Evolutionary conservation across 306 rosid species (phyloP), one percentile per base, ranked within the genome.

Genomic region (Malus orientalis): DNA sequence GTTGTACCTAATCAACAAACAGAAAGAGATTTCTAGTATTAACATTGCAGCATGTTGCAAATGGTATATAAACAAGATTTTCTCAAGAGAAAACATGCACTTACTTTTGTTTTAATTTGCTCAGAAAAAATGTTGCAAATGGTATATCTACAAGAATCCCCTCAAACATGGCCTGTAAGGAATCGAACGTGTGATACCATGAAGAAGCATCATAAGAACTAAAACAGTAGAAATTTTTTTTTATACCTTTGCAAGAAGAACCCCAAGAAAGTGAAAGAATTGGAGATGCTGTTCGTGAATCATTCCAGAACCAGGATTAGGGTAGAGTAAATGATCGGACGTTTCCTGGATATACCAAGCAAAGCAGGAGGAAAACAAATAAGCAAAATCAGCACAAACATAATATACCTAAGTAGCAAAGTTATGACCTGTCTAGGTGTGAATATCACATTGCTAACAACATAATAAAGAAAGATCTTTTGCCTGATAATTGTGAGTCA

Each of bases 281-380:
- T 92, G 99, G 78, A 92, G 97, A 88, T 95, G 99, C 42, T 95
- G 99, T 74, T 95, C 99, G 70, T 95, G 99, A 78, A 87, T 92
- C 97, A 95, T 89, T 81, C 99, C 99, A 19, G 99, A 95, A 71
- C 99, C 99, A 82, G 99, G 99, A 82, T 92, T 95, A 70, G 99
- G 99, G 80, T 90, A 95, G 60, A 92, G 97, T 84, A 95, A 83
- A 89, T 89, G 97, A 89, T 95, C 96, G 8, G 90, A 81, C 38
- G 99, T 92, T 85, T 92, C 99, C 99, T 95, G 91, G 69, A 78
- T 71, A 79, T 36, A 69, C 72, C 62, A 87, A 78, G 54, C 55
- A 77, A 84, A 70, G 60, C 65, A 82, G 69, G 60, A 78, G 51
- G 51, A 76, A 71, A 38, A 36, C 77, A 79, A 69, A 77, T 59